Evolutionary conservation across 1,284 basidiomycete genomes (phyloP).

Genomic region (Ceratobasidium papillatum): DNA sequence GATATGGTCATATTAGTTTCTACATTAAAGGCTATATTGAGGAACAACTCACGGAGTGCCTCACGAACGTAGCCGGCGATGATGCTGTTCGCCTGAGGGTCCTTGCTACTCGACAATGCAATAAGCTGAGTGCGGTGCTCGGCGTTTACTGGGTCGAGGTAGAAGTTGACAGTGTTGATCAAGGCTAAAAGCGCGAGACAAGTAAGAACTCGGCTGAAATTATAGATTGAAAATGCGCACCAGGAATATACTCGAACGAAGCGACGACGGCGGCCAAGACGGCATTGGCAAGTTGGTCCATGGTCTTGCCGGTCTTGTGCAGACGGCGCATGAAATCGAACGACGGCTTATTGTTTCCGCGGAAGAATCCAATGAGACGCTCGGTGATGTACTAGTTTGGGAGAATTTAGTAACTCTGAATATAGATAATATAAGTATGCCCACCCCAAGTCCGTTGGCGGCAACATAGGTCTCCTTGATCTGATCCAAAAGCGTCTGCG

Average conservation of each 20-base stretch:
- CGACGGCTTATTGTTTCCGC: constrained; percentile 53
- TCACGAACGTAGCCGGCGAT: constrained; percentile 68
- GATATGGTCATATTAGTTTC: not conserved
- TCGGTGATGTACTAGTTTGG: constrained; percentile 60
- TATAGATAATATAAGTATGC: not conserved
- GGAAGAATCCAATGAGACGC: constrained; percentile 59
- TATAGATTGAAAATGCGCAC: constrained; percentile 52
- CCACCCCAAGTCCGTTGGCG: constrained; percentile 18
- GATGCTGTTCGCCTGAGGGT: constrained; percentile 52
- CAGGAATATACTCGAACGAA: constrained; percentile 73
- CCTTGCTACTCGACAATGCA: constrained; percentile 53
- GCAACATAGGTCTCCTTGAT: constrained; percentile 28
- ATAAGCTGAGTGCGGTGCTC: constrained; percentile 57
- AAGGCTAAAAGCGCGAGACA: constrained; percentile 52
- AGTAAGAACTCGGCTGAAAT: not conserved
- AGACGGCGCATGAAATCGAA: constrained; percentile 66
- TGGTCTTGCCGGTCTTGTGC: constrained; percentile 61
- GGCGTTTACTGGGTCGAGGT: constrained; percentile 60
- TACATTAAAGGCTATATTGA: not conserved
- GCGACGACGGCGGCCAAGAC: constrained; percentile 73
- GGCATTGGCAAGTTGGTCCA: constrained; percentile 70
- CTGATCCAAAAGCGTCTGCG: not conserved
- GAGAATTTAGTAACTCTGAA: constrained; percentile 48
- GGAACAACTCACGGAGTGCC: constrained; percentile 64
- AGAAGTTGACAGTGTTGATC: constrained; percentile 67